Percentiles rank a stretch among this genome's conserved stretches.
Conservation (phyloP, 2,329 filamentous ascomycete genomes). For the Phaeosphaeriaceae sp. region DNA sequence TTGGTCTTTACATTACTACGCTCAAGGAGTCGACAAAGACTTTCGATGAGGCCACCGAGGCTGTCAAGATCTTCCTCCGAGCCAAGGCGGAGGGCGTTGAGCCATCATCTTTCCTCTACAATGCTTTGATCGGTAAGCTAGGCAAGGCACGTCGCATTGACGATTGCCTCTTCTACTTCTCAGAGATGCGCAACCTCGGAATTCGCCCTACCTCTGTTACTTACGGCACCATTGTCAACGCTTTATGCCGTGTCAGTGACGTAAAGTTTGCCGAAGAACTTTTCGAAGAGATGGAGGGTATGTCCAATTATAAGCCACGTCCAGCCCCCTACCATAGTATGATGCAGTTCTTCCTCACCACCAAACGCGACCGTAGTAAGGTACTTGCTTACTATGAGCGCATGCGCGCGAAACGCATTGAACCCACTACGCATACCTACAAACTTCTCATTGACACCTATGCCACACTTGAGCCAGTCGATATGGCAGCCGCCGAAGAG, state of each 20-base stretch:
- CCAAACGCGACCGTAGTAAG: constrained; percentile 94
- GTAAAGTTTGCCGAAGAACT: constrained; percentile 97
- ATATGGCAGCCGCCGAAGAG: constrained; percentile 86
- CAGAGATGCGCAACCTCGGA: constrained; percentile 90
- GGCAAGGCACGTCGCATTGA: constrained; percentile 98
- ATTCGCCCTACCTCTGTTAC: constrained; percentile 97
- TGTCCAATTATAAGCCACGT: constrained; percentile 98
- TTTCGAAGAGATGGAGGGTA: constrained; percentile 98
- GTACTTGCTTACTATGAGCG: constrained; percentile 93
- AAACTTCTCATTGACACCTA: constrained; percentile 96
- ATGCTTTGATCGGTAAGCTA: constrained; percentile 96
- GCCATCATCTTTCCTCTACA: constrained; percentile 96
- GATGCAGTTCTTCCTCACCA: constrained; percentile 99
- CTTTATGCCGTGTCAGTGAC: constrained; percentile 93
- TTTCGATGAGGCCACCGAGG: constrained; percentile 95
- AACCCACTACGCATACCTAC: constrained; percentile 93
- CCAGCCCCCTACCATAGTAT: constrained; percentile 98
- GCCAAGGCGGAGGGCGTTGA: constrained; percentile 93
- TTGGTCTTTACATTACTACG: constrained; percentile 98
- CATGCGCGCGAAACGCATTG: constrained; percentile 85
- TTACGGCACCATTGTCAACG: constrained; percentile 97
- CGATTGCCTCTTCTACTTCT: constrained; percentile 97
- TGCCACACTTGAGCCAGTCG: constrained; percentile 87
- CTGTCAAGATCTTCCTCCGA: constrained; percentile 95
- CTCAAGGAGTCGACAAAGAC: constrained; percentile 97